Base-by-base conservation (phyloP, 192 early-diverging fungal species). In the Haplosporangium gracile region DNA sequence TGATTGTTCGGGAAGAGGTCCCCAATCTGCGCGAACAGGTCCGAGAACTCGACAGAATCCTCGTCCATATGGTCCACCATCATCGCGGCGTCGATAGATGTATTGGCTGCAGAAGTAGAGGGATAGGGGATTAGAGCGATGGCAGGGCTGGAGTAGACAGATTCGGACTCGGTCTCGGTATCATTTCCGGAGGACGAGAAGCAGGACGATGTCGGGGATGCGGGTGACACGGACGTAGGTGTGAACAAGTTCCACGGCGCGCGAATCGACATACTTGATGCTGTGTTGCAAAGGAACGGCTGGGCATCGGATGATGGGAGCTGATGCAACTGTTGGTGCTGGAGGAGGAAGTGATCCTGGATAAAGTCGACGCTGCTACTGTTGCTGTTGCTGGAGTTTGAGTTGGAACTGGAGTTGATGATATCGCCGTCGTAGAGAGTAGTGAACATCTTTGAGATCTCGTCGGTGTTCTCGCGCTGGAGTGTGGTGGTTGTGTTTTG, bases 361-460 rank as follows among this genome's bases (percentile, higher is more conserved):
- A 51, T 18, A 51, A 18, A 5, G 18, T 51, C 49, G 71, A 29
- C 13, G 39, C 24, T 70, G 72, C 2, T 76, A 49, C 15, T 75
- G 74, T 20, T 38, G 47, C 0, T 43, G 29, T 20, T 43, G 13
- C 32, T 65, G 65, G 36, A 68, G 74, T 60, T 65, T 36, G 2
- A 36, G 36, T 36, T 36, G 36, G 36, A 2, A 36, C 32, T 65
- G 65, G 36, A 68, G 74, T 60, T 65, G 75, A 22, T 72, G 70
- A 6, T 34, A 70, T 77, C 75, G 8, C 10, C 39, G 32, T 82
- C 81, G 47, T 72, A 77, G 70, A 82, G 68, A 2, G 81, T 82
- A 15, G 81, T 82, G 43, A 71, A 77, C 40, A 72, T 70, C 55
- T 82, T 82, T 75, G 63, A 70, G 9, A 82, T 38, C 0, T 82